Base-by-base conservation (phyloP, 2,329 filamentous ascomycete species). In the Furcasterigmium sp. region DNA sequence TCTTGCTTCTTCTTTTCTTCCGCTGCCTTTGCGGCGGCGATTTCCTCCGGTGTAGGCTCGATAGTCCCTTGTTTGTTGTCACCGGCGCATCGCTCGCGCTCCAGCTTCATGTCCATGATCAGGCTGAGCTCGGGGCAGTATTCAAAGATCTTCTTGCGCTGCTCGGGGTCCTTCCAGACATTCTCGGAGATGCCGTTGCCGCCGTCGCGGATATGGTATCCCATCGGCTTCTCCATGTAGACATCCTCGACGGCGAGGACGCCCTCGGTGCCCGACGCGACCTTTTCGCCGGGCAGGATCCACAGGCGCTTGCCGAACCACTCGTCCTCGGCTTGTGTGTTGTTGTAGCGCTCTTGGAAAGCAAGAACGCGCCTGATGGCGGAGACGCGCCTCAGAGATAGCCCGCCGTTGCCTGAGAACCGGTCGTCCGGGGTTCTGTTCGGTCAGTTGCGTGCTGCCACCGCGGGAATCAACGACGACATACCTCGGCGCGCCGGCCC, bases 101-200 rank as follows among this genome's bases (percentile, higher is more conserved):
- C 70, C 10, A 76, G 57, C 56, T 76, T 76, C 76, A 80, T 79
- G 34, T 73, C 68, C 64, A 78, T 67, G 45, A 77, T 72, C 54
- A 79, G 62, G 49, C 64, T 69, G 17, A 80, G 55, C 56, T 80
- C 76, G 2, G 76, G 76, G 48, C 76, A 80, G 57, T 79, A 80
- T 15, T 70, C 61, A 48, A 76, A 72, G 19, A 77, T 75, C 42
- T 64, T 56, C 49, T 69, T 64, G 26, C 76, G 62, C 46, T 67
- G 61, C 2, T 51, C 53, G 2, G 56, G 58, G 39, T 71, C 58
- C 45, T 65, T 65, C 75, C 75, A 79, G 14, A 77, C 67, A 3
- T 54, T 59, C 18, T 67, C 64, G 17, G 63, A 53, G 4, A 78
- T 56, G 18, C 58, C 49, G 4, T 45, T 52, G 34, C 73, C 70